phyloP scores from a whole-genome alignment of 306 rosid species.

The Pueraria montana region DNA sequence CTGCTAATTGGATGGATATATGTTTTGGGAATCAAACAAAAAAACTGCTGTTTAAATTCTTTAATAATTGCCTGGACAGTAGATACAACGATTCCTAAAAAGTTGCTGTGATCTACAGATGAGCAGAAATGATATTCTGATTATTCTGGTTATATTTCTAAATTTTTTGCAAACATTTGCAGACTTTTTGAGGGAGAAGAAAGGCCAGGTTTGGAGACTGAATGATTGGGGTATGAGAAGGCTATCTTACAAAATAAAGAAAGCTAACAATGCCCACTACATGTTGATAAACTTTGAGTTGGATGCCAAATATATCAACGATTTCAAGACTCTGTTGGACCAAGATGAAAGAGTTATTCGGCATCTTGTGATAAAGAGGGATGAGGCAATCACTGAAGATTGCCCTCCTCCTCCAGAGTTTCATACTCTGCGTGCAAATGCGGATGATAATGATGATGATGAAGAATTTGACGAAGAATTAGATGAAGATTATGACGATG shows the following conservation, averaged over 20 bases:
- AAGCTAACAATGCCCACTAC: conserved; percentile 81
- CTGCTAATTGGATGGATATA: background rate
- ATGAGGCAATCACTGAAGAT: conserved; percentile 85
- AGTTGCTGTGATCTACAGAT: conserved; percentile 1
- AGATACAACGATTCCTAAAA: background rate
- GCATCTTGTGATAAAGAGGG: conserved; percentile 87
- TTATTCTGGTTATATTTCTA: conserved; percentile 39
- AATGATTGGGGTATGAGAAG: conserved; percentile 96
- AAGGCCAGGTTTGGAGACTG: conserved; percentile 85
- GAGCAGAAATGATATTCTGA: background rate
- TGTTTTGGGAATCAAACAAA: background rate
- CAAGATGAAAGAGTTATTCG: conserved; percentile 90
- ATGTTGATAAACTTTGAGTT: conserved; percentile 91
- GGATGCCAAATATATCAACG: conserved; percentile 84
- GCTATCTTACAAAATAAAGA: conserved; percentile 85
- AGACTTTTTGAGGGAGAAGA: conserved; percentile 91
- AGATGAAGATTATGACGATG: conserved; percentile 49
- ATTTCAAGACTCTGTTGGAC: conserved; percentile 87
- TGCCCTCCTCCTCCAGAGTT: conserved; percentile 93
- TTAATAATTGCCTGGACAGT: background rate
- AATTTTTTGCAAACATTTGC: conserved; percentile 46
- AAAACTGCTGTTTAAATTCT: background rate
- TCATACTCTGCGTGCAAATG: conserved; percentile 54
- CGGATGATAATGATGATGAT: conserved; percentile 59
- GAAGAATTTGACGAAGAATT: background rate